phyloP scores from a whole-genome alignment of 2,329 filamentous ascomycete species.

The Ceratocystis cubensis region DNA sequence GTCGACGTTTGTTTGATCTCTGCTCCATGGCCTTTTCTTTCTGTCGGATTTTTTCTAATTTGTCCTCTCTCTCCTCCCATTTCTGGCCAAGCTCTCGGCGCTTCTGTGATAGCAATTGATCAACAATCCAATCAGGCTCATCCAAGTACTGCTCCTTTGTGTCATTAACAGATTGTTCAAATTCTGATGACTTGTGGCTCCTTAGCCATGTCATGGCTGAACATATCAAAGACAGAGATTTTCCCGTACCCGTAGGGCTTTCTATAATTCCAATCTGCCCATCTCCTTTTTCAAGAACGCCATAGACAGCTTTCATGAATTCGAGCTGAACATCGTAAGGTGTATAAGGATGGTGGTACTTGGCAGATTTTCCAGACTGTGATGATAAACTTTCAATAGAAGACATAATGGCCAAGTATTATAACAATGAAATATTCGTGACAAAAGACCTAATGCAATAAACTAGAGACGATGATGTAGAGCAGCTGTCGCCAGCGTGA shows the following conservation, averaged over 20 bases:
- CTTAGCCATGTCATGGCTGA: conserved; percentile 84
- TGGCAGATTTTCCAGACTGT: conserved; percentile 23
- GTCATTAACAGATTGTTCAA: conserved; percentile 39
- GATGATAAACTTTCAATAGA: not conserved
- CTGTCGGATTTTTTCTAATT: conserved; percentile 51
- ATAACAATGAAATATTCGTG: not conserved
- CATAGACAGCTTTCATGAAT: conserved; percentile 76
- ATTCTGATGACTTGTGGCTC: conserved; percentile 54
- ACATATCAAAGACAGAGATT: conserved; percentile 85
- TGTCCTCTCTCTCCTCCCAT: conserved; percentile 62
- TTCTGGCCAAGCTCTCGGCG: conserved; percentile 51
- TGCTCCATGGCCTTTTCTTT: conserved; percentile 47
- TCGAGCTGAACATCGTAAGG: conserved; percentile 79
- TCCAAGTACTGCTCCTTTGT: conserved; percentile 40
- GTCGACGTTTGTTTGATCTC: conserved; percentile 36
- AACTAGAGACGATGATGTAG: not conserved
- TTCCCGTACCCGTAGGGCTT: conserved; percentile 84
- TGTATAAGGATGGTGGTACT: conserved; percentile 78
- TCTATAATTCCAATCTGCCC: conserved; percentile 81
- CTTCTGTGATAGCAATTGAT: conserved; percentile 59
- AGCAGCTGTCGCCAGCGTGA: not conserved
- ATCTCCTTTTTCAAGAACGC: conserved; percentile 55
- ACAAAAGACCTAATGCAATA: not conserved
- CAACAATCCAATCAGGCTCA: conserved; percentile 74
- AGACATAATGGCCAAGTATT: not conserved